Evolutionary conservation across 2,329 filamentous ascomycete genomes (phyloP), one percentile per base, ranked within the genome.

Genomic region (Penicillium sp.): DNA sequence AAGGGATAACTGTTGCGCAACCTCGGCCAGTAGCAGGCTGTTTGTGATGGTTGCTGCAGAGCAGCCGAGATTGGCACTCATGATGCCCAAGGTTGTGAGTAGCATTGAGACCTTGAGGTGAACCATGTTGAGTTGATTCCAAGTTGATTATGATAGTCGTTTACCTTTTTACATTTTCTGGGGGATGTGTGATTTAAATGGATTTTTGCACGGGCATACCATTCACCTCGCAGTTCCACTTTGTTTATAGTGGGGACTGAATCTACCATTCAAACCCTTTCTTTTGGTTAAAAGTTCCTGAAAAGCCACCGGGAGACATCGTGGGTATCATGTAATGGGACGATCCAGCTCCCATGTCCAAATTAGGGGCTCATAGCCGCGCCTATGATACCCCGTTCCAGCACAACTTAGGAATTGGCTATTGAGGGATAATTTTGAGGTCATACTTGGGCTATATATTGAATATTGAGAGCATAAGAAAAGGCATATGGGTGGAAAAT

Each of bases 1-100:
- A 31, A 65, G 42, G 1, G 61, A 53, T 33, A 63, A 33, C 3
- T 62, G 46, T 3, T 60, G 42, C 25, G 62, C 61, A 14, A 65
- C 53, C 1, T 54, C 50, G 3, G 47, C 33, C 4, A 65, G 52
- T 10, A 65, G 42, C 1, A 62, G 48, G 35, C 61, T 65, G 22
- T 58, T 50, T 16, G 62, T 55, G 6, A 59, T 46, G 1, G 54
- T 59, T 53, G 57, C 51, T 5, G 52, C 58, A 10, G 55, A 56
- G 50, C 47, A 51, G 40, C 50, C 54, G 19, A 53, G 55, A 6
- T 35, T 41, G 14, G 49, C 50, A 12, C 53, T 50, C 19, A 65
- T 45, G 12, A 62, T 35, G 26, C 56, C 38, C 22, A 62, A 26
- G 9, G 57, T 47, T 31, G 50, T 45, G 14, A 60, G 17, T 1